Conservation (phyloP, 257 asterid species). For the Perilla frutescens region DNA sequence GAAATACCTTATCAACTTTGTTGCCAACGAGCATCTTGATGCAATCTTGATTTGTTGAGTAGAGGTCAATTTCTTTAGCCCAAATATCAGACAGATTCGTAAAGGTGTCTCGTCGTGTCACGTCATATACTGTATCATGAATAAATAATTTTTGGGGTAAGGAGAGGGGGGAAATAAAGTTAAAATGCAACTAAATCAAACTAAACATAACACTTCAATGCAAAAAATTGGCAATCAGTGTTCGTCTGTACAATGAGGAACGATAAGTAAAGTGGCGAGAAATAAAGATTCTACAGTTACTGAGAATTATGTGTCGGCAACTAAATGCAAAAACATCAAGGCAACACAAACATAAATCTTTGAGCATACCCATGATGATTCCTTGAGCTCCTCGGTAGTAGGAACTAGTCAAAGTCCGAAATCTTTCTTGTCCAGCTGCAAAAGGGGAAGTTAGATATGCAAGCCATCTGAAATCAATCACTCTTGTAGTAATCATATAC, state of each 20-base stretch:
- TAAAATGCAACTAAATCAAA: constrained; percentile 22
- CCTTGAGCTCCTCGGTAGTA: constrained; percentile 80
- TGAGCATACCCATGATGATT: constrained; percentile 61
- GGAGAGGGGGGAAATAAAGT: too few species aligned
- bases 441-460: constrained; percentile 26
- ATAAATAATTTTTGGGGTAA: neutral
- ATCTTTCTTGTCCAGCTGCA: constrained; percentile 79
- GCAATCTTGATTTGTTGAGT: constrained; percentile 88
- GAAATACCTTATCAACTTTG: constrained; percentile 85
- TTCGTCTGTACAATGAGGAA: neutral
- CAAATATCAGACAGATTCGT: constrained; percentile 87
- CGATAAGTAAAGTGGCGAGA: neutral
- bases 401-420: constrained; percentile 73
- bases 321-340: too few species aligned
- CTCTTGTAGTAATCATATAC: neutral
- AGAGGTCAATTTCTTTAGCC: constrained; percentile 90
- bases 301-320: neutral
- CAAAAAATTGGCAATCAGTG: constrained; percentile 8
- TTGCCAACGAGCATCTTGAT: constrained; percentile 97
- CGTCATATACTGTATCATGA: constrained; percentile 76
- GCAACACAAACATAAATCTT: constrained; percentile 6
- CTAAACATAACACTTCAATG: constrained; percentile 4
- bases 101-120: constrained; percentile 85
- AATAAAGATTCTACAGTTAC: neutral
- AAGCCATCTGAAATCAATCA: constrained; percentile 13